phyloP scores from a whole-genome alignment of 805 yeast genomes.

The Wickerhamiella azyma region DNA sequence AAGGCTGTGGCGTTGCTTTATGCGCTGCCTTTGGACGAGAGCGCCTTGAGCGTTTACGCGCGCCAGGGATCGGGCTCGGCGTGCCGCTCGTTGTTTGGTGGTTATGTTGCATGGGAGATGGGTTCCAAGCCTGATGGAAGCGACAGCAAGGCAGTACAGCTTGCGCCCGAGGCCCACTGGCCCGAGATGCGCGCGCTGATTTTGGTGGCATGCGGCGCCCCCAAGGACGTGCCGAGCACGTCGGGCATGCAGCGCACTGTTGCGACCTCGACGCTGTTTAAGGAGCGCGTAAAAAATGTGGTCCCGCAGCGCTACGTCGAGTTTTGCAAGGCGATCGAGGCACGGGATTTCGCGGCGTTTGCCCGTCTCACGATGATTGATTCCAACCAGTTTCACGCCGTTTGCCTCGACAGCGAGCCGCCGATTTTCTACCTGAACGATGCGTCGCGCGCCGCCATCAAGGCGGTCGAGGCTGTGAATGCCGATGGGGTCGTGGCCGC shows the following conservation, averaged over 20 bases:
- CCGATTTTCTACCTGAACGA: conserved; percentile 93
- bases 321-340: conserved; percentile 65
- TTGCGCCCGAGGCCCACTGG: conserved; percentile 81
- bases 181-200: conserved; percentile 85
- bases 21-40: conserved; percentile 68
- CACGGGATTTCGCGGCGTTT: conserved; percentile 64
- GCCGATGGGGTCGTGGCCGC: conserved; percentile 65
- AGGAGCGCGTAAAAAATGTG: conserved; percentile 60
- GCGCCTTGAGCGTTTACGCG: conserved; percentile 84
- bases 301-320: conserved; percentile 76
- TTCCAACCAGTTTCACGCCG: conserved; percentile 95
- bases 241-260: conserved; percentile 96
- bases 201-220: conserved; percentile 81
- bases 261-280: conserved; percentile 71
- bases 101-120: conserved; percentile 99
- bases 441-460: conserved; percentile 70
- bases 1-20: conserved; percentile 76
- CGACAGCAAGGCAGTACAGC: conserved; percentile 88
- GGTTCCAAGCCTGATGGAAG: conserved; percentile 63
- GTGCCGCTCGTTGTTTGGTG: conserved; percentile 92
- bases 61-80: conserved; percentile 98
- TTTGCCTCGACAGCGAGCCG: conserved; percentile 89
- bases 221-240: conserved; percentile 90
- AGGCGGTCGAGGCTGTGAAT: conserved; percentile 66
- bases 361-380: conserved; percentile 91